Base-by-base conservation (phyloP, 352 stramenopile genomes). In the Blastocystis hominis region DNA sequence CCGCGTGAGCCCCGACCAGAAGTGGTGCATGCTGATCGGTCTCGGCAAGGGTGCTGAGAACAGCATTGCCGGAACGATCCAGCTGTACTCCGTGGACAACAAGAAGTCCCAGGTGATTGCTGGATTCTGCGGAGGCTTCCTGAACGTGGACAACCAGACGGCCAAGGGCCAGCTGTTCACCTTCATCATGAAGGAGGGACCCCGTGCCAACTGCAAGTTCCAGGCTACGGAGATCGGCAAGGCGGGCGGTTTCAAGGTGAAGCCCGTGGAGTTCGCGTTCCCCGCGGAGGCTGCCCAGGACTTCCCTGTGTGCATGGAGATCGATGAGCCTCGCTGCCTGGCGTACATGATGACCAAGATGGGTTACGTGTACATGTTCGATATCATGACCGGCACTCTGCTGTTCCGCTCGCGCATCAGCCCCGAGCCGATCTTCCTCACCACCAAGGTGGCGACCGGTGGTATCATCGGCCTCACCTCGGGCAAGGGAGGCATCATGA, bases 261-360 rank as follows among this genome's bases (percentile, higher is more conserved):
- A 94, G 0, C 96, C 95, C 2, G 92, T 95, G 88, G 88, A 91
- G 4, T 98, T 99, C 89, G 96, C 96, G 44, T 95, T 98, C 86
- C 95, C 97, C 40, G 92, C 95, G 0, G 97, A 98, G 90, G 96
- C 96, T 3, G 92, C 93, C 36, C 93, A 94, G 66, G 97, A 99
- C 91, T 99, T 99, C 91, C 96, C 97, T 3, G 96, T 99, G 55
- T 97, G 93, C 88, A 96, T 99, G 91, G 90, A 96, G 61, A 92
- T 97, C 75, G 95, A 92, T 88, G 75, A 89, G 42, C 93, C 93
- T 89, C 93, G 97, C 81, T 95, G 98, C 80, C 91, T 99, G 72
- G 93, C 98, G 56, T 99, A 98, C 90, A 95, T 99, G 91, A 95
- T 99, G 88, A 98, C 96, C 46, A 98, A 98, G 93, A 98, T 98